Evolutionary conservation across 2,329 filamentous ascomycete species (phyloP).

Genomic region (Trichophyton rubrum): DNA sequence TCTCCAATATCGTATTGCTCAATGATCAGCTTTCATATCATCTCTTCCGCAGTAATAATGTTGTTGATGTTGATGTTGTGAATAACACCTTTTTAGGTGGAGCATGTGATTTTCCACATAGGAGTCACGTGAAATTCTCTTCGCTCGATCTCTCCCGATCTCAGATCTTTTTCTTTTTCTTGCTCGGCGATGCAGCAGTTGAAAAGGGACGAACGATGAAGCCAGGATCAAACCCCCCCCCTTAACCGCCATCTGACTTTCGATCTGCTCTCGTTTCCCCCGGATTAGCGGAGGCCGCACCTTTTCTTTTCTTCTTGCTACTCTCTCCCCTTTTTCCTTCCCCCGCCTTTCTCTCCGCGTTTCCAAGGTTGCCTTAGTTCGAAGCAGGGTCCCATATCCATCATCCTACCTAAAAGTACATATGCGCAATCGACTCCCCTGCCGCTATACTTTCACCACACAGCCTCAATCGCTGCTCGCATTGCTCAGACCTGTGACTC

Average conservation of each 20-base stretch:
- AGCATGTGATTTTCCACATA: not conserved
- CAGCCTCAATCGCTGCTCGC: not conserved
- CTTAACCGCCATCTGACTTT: not conserved
- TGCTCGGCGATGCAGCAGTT: not conserved
- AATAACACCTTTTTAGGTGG: not conserved
- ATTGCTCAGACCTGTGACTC: not conserved
- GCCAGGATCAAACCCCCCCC: not conserved
- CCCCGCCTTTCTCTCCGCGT: not conserved
- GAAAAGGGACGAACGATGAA: not conserved
- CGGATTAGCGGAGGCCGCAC: constrained; percentile 6
- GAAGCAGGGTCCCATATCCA: not conserved
- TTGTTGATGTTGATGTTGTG: not conserved
- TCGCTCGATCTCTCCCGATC: not conserved
- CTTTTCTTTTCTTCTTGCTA: not conserved
- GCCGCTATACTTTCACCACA: not conserved
- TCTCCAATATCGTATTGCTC: not conserved
- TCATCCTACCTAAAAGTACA: not conserved
- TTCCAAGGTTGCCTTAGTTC: not conserved
- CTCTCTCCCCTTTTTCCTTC: not conserved
- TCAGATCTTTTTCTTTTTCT: not conserved
- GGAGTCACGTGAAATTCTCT: not conserved
- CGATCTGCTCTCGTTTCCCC: not conserved
- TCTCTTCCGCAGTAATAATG: not conserved
- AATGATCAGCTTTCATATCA: too few relatives aligned
- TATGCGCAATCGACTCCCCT: constrained; percentile 1